Percentiles rank a stretch among this genome's conserved stretches.
phyloP scores from a whole-genome alignment of 2,329 filamentous ascomycete species.

The Akanthomyces lecanii region DNA sequence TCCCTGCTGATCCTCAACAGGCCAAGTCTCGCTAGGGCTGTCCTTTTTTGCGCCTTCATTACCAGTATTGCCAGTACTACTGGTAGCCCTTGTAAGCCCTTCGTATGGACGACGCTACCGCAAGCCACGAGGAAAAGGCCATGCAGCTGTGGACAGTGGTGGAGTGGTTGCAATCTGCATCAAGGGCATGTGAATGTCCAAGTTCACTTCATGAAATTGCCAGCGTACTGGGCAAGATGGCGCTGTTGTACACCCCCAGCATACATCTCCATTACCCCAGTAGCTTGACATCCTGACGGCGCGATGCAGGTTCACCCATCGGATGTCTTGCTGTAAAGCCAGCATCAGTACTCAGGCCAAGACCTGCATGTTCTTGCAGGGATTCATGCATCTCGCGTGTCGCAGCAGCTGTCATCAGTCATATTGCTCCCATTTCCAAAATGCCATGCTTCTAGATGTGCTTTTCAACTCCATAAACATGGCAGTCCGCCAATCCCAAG shows the following conservation, averaged over 20 bases:
- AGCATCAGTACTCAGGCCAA: neutral
- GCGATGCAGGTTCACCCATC: neutral
- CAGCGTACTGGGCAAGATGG: no score
- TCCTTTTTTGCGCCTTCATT: no score
- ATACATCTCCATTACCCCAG: neutral
- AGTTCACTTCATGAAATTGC: no score
- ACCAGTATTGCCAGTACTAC: no score
- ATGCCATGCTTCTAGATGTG: neutral
- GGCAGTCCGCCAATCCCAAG: neutral
- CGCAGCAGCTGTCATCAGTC: neutral
- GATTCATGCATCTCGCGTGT: neutral
- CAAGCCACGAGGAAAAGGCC: neutral
- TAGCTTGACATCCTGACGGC: no score
- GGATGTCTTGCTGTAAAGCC: neutral
- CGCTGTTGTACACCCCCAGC: no score
- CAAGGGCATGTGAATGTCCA: no score
- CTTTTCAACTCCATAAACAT: neutral
- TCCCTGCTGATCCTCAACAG: neutral
- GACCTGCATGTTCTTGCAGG: slow-evolving; percentile 1
- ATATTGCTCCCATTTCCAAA: neutral
- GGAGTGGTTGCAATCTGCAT: no score
- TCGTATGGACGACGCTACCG: neutral
- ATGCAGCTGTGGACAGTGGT: neutral
- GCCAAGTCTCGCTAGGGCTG: slow-evolving; percentile 1
- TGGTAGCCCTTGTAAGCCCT: neutral